Evolutionary conservation across 257 asterid species (phyloP).

Genomic region (Leptodermis oblonga): DNA sequence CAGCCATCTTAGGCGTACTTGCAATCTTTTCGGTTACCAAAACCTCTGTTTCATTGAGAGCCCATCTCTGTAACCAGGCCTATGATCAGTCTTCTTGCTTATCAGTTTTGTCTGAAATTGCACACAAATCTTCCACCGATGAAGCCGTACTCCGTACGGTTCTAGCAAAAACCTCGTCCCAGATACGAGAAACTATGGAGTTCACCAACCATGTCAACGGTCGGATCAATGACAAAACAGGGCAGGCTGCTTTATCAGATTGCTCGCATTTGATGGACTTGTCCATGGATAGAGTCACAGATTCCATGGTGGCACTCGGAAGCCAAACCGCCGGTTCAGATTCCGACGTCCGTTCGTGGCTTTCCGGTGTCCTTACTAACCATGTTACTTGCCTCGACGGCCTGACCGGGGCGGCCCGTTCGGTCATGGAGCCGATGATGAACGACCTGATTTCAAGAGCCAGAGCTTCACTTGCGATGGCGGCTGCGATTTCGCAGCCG

Average conservation of each 20-base stretch:
- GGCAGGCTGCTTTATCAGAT: conserved; percentile 20
- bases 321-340: conserved; percentile 8
- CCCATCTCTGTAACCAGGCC: background rate
- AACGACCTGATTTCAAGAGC: conserved; percentile 21
- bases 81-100: conserved; percentile 11
- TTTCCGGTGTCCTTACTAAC: conserved; percentile 27
- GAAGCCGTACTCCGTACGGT: conserved; percentile 5
- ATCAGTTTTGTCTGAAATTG: background rate
- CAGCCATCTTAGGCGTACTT: conserved; percentile 11
- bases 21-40: conserved; percentile 2
- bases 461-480: conserved; percentile 23
- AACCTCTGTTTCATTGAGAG: background rate
- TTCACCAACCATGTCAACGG: conserved; percentile 6
- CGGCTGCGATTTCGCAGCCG: conserved; percentile 18
- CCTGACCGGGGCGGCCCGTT: conserved; percentile 8
- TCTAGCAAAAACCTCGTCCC: conserved; percentile 7
- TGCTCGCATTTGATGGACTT: conserved; percentile 32
- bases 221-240: conserved; percentile 13
- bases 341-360: conserved; percentile 25
- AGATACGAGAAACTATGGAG: conserved; percentile 12
- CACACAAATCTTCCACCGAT: background rate
- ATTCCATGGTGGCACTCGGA: conserved; percentile 24
- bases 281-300: conserved; percentile 23
- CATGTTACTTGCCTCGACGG: conserved; percentile 28
- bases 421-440: conserved; percentile 18